These are phyloP conservation scores for Aegle marmelos DNA, from an alignment of 345 rosid genomes.

Conservation along the genomic window DNA sequence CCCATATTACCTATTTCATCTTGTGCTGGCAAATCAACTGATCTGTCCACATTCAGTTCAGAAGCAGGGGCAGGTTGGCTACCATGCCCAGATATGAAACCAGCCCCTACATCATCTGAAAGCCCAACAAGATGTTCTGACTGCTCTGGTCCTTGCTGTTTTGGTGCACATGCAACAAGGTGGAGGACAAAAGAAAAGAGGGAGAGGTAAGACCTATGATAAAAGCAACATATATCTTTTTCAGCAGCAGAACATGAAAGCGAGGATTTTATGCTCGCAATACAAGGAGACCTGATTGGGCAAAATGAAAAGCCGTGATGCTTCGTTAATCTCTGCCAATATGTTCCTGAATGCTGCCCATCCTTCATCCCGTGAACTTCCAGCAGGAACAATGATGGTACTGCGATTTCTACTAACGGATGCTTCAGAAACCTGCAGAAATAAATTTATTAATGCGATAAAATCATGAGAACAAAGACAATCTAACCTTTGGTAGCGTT, in stretches of 20 bases:
- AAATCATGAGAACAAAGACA: background rate
- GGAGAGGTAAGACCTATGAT: conserved; percentile 12
- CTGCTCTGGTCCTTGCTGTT: conserved; percentile 70
- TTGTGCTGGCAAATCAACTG: conserved; percentile 62
- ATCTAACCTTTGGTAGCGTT: background rate
- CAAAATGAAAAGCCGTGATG: conserved; percentile 62
- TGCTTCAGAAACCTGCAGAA: conserved; percentile 86
- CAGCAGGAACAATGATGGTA: conserved; percentile 95
- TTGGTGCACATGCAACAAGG: conserved; percentile 13
- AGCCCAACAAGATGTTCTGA: conserved; percentile 80
- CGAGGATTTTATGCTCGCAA: conserved; percentile 13
- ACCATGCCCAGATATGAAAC: conserved; percentile 93
- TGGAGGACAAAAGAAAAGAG: background rate
- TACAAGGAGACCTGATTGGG: conserved; percentile 65
- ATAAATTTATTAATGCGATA: background rate
- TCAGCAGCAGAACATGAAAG: background rate
- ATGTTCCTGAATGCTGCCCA: conserved; percentile 97
- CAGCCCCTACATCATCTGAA: conserved; percentile 99
- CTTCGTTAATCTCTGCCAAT: conserved; percentile 85
- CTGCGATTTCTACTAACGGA: conserved; percentile 93
- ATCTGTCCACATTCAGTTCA: conserved; percentile 66
- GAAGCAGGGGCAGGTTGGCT: conserved; percentile 68
- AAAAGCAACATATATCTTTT: conserved; percentile 1
- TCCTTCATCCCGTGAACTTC: conserved; percentile 85
- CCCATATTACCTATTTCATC: conserved; percentile 65